Evolutionary conservation across 441 rosid genomes (phyloP).

Genomic region (Erodium trifolium): DNA sequence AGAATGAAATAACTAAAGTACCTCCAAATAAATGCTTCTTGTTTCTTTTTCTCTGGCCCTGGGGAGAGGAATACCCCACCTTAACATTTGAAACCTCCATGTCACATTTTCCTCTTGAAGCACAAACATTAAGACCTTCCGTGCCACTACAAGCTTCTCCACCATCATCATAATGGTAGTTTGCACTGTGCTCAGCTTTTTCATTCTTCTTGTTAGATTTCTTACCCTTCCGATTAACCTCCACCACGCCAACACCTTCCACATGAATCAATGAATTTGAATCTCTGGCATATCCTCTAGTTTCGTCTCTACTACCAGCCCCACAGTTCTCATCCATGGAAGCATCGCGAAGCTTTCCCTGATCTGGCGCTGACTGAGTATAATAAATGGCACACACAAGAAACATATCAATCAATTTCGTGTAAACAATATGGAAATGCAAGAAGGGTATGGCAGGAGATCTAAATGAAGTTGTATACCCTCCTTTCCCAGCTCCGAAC

Average conservation of each 20-base stretch:
- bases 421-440: conserved; percentile 7
- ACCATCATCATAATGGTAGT: conserved; percentile 52
- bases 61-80: conserved; percentile 29
- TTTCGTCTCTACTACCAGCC: conserved; percentile 35
- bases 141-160: conserved; percentile 75
- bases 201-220: conserved; percentile 42
- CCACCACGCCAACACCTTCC: conserved; percentile 60
- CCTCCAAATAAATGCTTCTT: conserved; percentile 55
- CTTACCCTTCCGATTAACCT: conserved; percentile 38
- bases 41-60: conserved; percentile 40
- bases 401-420: conserved; percentile 10
- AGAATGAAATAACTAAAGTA: conserved; percentile 17
- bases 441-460: neutral
- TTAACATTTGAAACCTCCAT: conserved; percentile 39
- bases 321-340: conserved; percentile 33
- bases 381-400: conserved; percentile 27
- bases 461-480: conserved; percentile 34
- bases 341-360: conserved; percentile 32
- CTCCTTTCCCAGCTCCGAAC: conserved; percentile 43
- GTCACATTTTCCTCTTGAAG: conserved; percentile 34
- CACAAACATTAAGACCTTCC: conserved; percentile 44
- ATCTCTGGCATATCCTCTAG: conserved; percentile 35
- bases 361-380: conserved; percentile 35
- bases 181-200: conserved; percentile 44
- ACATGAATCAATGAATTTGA: conserved; percentile 35